Evolutionary conservation across 257 asterid genomes (phyloP).

Genomic region (Solanum commersonii): DNA sequence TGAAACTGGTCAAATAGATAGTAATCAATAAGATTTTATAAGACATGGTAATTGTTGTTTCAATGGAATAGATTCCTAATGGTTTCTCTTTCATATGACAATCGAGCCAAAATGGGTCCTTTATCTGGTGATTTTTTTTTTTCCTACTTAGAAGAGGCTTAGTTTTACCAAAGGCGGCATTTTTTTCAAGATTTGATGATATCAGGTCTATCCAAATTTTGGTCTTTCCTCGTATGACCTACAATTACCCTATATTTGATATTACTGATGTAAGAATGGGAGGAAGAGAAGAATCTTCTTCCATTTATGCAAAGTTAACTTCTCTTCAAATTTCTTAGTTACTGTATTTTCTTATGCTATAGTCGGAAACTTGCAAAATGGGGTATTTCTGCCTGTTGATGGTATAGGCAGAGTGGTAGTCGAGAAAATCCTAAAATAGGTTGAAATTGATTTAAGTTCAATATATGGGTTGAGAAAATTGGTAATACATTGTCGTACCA

Average conservation of each 20-base stretch:
- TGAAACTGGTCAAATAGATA: background rate
- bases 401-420: background rate
- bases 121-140: background rate
- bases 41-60: background rate
- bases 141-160: background rate
- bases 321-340: background rate
- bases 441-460: background rate
- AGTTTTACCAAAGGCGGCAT: background rate
- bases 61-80: background rate
- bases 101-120: background rate
- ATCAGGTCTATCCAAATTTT: background rate
- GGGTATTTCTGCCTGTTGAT: background rate
- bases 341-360: background rate
- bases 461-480: background rate
- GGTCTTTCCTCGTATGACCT: background rate
- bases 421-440: background rate
- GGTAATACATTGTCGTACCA: background rate
- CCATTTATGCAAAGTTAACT: background rate
- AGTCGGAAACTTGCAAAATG: background rate
- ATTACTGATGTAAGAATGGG: background rate
- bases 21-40: background rate
- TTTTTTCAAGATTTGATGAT: background rate
- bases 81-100: background rate
- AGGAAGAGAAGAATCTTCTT: background rate
- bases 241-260: background rate